phyloP scores from a whole-genome alignment of 352 stramenopile genomes.

The Globisporangium paroecandrum region DNA sequence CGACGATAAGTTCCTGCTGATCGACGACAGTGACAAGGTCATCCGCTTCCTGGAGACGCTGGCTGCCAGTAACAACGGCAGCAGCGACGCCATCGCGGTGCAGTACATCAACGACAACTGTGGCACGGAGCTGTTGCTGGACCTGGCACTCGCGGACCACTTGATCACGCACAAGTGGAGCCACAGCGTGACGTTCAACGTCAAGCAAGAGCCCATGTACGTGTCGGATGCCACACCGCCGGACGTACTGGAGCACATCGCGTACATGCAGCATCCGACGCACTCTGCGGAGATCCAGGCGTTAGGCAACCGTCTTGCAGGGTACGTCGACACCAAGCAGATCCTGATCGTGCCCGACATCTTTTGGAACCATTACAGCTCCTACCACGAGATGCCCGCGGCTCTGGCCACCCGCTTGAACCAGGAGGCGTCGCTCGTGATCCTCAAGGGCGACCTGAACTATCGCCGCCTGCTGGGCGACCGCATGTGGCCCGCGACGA shows the following conservation, averaged over 20 bases:
- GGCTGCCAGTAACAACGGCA: no score
- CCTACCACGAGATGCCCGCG: constrained; percentile 68
- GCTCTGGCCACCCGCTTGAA: constrained; percentile 34
- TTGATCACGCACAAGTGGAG: constrained; percentile 50
- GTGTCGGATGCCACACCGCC: constrained; percentile 67
- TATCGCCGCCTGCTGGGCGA: constrained; percentile 95
- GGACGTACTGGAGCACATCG: constrained; percentile 63
- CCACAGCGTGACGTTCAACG: constrained; percentile 57
- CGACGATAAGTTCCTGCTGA: constrained; percentile 60
- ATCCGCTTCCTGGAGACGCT: constrained; percentile 35
- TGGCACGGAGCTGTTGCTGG: constrained; percentile 65
- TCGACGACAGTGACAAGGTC: constrained; percentile 54
- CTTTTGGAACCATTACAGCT: constrained; percentile 74
- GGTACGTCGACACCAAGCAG: constrained; percentile 25
- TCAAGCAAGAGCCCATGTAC: constrained; percentile 76
- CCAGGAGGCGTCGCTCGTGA: constrained; percentile 76
- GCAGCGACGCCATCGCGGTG: constrained; percentile 12
- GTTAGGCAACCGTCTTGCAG: constrained; percentile 38
- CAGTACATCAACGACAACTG: constrained; percentile 83
- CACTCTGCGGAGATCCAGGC: constrained; percentile 43
- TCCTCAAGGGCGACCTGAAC: constrained; percentile 97
- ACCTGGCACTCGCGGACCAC: constrained; percentile 63
- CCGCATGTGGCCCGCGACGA: constrained; percentile 85
- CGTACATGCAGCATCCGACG: constrained; percentile 36
- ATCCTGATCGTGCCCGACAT: constrained; percentile 26